Evolutionary conservation across 129 eudicot genomes (phyloP).

Genomic region (Helianthus tuberosus): DNA sequence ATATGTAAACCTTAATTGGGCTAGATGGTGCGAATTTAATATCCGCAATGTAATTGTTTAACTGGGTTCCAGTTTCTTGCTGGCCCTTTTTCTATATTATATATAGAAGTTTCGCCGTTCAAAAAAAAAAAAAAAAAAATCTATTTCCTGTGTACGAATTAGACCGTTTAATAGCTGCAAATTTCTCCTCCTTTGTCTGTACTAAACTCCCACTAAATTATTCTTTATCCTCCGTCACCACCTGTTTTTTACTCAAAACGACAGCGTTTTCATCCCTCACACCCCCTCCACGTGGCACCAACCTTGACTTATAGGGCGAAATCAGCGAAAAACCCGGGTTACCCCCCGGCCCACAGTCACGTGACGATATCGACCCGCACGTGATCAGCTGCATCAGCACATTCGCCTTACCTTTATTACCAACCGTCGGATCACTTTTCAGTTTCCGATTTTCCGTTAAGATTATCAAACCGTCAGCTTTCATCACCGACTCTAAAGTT

Average conservation of each 20-base stretch:
- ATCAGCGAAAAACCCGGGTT: constrained; percentile 71
- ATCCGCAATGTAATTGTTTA: no score
- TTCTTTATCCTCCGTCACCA: constrained; percentile 73
- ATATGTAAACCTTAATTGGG: no score
- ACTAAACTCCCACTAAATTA: constrained; percentile 95
- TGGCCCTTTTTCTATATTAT: no score
- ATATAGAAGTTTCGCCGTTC: no score
- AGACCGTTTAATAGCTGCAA: constrained; percentile 74
- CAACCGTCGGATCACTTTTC: constrained; percentile 33
- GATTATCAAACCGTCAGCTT: constrained; percentile 61
- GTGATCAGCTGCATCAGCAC: constrained; percentile 82
- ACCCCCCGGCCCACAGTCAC: constrained; percentile 48
- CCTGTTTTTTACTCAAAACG: constrained; percentile 43
- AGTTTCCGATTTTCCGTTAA: constrained; percentile 15
- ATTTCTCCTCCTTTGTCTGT: constrained; percentile 64
- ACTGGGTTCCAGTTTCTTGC: no score
- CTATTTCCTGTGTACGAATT: constrained; percentile 65
- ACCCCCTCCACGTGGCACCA: constrained; percentile 74
- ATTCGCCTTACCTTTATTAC: constrained; percentile 43
- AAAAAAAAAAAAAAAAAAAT: no score
- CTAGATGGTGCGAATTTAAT: no score
- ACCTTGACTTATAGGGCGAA: constrained; percentile 60
- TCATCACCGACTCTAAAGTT: constrained; percentile 78
- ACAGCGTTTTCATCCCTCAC: constrained; percentile 24
- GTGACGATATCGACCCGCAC: constrained; percentile 86